phyloP scores from a whole-genome alignment of 768 basidiomycete species.

The Leucocoprinus birnbaumii region DNA sequence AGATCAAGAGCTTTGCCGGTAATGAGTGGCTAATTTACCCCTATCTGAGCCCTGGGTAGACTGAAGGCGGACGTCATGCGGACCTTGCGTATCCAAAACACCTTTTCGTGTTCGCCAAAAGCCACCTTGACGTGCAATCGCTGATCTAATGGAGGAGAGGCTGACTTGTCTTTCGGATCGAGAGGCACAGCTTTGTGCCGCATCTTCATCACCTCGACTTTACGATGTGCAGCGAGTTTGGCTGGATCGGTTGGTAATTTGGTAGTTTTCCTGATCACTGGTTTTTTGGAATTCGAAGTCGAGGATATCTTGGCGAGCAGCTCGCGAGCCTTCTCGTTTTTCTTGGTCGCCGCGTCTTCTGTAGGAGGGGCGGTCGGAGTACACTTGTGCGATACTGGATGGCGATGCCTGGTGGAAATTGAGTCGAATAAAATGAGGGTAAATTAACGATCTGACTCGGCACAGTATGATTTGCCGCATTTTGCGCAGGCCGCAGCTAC shows the following conservation, averaged over 20 bases:
- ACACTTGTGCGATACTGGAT: slow-evolving; percentile 62
- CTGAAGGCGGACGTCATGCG: slow-evolving; percentile 8
- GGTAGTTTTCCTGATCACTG: slow-evolving; percentile 16
- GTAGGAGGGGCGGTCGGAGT: slow-evolving; percentile 17
- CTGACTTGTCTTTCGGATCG: slow-evolving; percentile 53
- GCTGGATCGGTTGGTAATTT: slow-evolving; percentile 46
- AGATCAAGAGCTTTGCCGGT: slow-evolving; percentile 66
- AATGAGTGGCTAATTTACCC: slow-evolving; percentile 40
- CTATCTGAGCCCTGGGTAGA: slow-evolving; percentile 1
- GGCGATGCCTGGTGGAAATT: slow-evolving; percentile 54
- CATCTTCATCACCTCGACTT: slow-evolving; percentile 71
- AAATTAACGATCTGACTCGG: slow-evolving; percentile 39
- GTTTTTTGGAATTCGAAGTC: slow-evolving; percentile 21
- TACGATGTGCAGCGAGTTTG: slow-evolving; percentile 51
- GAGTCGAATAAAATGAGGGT: slow-evolving; percentile 1
- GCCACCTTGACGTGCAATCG: slow-evolving; percentile 55
- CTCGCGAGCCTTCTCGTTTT: slow-evolving; percentile 45
- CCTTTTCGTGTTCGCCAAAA: slow-evolving; percentile 32
- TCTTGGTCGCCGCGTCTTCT: slow-evolving; percentile 18
- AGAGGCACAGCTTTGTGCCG: slow-evolving; percentile 65
- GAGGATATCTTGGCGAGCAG: slow-evolving; percentile 30
- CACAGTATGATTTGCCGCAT: slow-evolving; percentile 63
- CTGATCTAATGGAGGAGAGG: slow-evolving; percentile 46
- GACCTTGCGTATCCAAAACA: slow-evolving; percentile 77
- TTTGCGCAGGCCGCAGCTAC: slow-evolving; percentile 37